Evolutionary conservation across 306 rosid species (phyloP).

Genomic region (Geum urbanum): DNA sequence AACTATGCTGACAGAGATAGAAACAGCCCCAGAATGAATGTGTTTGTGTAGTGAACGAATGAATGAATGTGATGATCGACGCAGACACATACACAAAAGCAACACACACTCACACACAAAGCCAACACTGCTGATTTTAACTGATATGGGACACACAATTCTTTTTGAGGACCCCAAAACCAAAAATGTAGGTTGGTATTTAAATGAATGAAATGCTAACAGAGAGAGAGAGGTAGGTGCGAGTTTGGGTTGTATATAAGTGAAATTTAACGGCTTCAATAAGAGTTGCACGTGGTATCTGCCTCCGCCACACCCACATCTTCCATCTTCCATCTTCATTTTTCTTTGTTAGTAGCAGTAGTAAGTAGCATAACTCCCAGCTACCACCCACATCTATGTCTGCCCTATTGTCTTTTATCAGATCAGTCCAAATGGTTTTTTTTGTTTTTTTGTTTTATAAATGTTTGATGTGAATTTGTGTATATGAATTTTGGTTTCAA

Average conservation of each 20-base stretch:
- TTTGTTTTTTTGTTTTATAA: too few species aligned
- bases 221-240: slow-evolving; percentile 49
- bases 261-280: slow-evolving; percentile 39
- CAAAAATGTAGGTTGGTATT: neutral
- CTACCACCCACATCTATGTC: slow-evolving; percentile 32
- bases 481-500: neutral
- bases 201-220: slow-evolving; percentile 8
- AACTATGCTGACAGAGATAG: neutral
- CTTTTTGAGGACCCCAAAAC: too few species aligned
- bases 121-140: too few species aligned
- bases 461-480: too few species aligned
- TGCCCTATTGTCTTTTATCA: too few species aligned
- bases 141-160: too few species aligned
- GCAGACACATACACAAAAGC: too few species aligned
- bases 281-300: slow-evolving; percentile 69
- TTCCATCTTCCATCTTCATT: neutral
- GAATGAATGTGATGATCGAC: slow-evolving; percentile 7
- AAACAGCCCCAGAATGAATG: slow-evolving; percentile 5
- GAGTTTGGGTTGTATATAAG: slow-evolving; percentile 25
- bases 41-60: neutral
- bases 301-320: slow-evolving; percentile 35
- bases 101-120: too few species aligned
- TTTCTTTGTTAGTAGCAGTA: neutral
- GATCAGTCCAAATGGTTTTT: too few species aligned
- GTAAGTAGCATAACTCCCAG: slow-evolving; percentile 32